Conservation (phyloP, 2,329 filamentous ascomycete genomes). For the Parasarocladium wereldwijsianum region DNA sequence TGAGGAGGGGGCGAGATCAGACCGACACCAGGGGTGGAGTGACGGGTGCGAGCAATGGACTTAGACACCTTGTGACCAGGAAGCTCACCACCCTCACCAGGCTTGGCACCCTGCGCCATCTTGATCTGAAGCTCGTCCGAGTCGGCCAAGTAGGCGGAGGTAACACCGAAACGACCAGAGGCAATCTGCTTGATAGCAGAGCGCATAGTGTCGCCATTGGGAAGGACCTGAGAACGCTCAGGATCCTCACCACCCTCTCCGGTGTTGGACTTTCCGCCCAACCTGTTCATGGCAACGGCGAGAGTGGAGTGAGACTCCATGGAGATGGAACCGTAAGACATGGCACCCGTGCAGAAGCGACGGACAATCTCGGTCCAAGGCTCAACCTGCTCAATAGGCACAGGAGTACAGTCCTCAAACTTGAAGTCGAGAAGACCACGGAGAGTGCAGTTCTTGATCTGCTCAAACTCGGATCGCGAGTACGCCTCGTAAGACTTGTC, state of each 20-base stretch:
- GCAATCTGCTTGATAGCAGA: constrained; percentile 97
- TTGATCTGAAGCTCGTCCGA: constrained; percentile 97
- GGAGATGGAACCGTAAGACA: constrained; percentile 97
- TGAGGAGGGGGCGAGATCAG: constrained; percentile 92
- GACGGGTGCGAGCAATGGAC: constrained; percentile 83
- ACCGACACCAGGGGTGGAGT: constrained; percentile 92
- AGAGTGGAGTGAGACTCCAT: constrained; percentile 97
- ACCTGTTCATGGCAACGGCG: constrained; percentile 89
- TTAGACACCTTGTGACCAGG: constrained; percentile 94
- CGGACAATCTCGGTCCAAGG: constrained; percentile 97
- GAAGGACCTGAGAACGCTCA: constrained; percentile 71
- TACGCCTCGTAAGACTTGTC: constrained; percentile 98
- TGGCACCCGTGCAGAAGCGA: constrained; percentile 90
- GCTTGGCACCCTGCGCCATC: constrained; percentile 98
- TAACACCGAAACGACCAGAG: constrained; percentile 91
- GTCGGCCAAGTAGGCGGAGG: constrained; percentile 85
- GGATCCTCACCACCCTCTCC: constrained; percentile 94
- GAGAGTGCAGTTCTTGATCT: constrained; percentile 91
- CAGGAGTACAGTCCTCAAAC: constrained; percentile 70
- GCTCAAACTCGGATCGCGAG: constrained; percentile 82
- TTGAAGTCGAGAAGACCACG: constrained; percentile 92
- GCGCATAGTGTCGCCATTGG: constrained; percentile 92
- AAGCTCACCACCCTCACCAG: constrained; percentile 91
- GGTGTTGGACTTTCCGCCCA: constrained; percentile 94
- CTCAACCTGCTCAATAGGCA: constrained; percentile 93